Percentiles rank a stretch among this genome's conserved stretches.
Conservation (phyloP, 371 early-diverging fungal genomes). For the Rhizopus arrhizus region DNA sequence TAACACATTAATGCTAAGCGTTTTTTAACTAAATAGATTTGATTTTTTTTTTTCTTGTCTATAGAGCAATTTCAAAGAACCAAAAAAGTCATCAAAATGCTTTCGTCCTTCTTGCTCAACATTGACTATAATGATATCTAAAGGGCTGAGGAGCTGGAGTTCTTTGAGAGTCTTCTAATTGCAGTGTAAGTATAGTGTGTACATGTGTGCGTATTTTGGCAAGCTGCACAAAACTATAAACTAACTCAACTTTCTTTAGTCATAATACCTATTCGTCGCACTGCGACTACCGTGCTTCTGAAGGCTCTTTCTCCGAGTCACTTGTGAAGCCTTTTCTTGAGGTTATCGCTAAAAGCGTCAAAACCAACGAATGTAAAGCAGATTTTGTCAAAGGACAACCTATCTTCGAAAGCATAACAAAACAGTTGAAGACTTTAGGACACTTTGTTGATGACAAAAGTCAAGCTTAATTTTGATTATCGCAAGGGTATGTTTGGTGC, state of each 20-base stretch:
- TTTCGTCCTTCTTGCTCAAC: background rate
- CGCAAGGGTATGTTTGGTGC: conserved; percentile 21
- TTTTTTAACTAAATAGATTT: background rate
- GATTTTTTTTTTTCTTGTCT: background rate
- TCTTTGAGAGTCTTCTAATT: background rate
- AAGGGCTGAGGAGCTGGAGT: background rate
- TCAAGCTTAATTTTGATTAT: conserved; percentile 12
- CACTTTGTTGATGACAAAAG: conserved; percentile 9
- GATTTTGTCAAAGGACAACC: conserved; percentile 7
- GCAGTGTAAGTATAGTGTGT: background rate
- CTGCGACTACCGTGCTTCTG: background rate
- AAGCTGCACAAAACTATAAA: background rate
- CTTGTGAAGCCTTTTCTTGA: conserved; percentile 4
- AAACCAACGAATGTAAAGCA: background rate
- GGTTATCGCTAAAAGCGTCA: background rate
- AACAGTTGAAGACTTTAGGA: conserved; percentile 8
- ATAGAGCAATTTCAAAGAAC: background rate
- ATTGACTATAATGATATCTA: no score
- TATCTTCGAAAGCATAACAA: background rate
- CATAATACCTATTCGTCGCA: background rate
- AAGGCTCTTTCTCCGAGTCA: conserved; percentile 10
- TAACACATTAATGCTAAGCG: background rate
- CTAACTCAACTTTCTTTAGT: no score
- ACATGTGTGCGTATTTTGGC: conserved; percentile 6
- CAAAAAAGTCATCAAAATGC: background rate